phyloP scores from a whole-genome alignment of 2,329 filamentous ascomycete genomes.

The Pochonia chlamydosporia region DNA sequence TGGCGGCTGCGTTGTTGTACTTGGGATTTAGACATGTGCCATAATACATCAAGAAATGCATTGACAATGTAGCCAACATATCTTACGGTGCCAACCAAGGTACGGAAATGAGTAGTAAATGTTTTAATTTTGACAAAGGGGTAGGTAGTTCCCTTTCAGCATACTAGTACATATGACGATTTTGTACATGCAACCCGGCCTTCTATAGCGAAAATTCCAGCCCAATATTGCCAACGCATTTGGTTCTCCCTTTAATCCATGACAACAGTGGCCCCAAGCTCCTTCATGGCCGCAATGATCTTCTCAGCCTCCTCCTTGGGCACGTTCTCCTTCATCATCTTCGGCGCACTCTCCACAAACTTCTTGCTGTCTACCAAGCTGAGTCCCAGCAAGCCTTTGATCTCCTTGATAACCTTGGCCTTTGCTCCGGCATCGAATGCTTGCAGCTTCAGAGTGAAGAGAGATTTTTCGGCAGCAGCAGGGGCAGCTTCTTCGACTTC shows the following conservation, averaged over 20 bases:
- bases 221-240: constrained; percentile 3
- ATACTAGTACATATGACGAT: constrained; percentile 30
- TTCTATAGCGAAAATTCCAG: constrained; percentile 24
- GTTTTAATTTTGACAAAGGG: neutral
- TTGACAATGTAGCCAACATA: too few relatives aligned
- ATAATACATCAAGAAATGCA: neutral
- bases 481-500: constrained; percentile 86
- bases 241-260: constrained; percentile 75
- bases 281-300: constrained; percentile 93
- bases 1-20: neutral
- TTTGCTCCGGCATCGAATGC: constrained; percentile 84
- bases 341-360: constrained; percentile 96
- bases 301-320: constrained; percentile 99
- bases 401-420: constrained; percentile 99
- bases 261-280: constrained; percentile 75
- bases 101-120: too few relatives aligned
- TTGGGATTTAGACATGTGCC: neutral
- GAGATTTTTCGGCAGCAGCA: constrained; percentile 87
- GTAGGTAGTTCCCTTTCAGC: constrained; percentile 15
- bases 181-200: constrained; percentile 33
- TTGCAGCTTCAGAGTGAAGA: constrained; percentile 93
- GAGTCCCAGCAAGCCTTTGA: constrained; percentile 92
- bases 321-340: constrained; percentile 98
- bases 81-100: too few relatives aligned
- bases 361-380: constrained; percentile 99